Percentiles rank a stretch among this genome's conserved stretches.
Evolutionary conservation across 805 yeast species (phyloP).

Genomic region (Wickerhamomyces pijperi): DNA sequence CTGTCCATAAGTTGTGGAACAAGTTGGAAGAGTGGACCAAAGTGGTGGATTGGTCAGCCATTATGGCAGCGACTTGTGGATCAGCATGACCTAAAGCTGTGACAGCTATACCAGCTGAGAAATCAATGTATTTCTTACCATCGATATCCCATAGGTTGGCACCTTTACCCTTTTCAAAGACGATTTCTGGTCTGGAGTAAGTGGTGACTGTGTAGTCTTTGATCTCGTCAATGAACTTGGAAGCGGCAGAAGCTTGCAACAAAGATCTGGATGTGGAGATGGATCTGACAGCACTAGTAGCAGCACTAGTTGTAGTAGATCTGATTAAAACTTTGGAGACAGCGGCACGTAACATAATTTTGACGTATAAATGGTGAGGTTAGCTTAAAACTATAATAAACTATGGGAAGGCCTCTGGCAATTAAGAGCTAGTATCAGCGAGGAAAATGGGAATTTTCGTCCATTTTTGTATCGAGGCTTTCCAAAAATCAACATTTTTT

Average conservation of each 20-base stretch:
- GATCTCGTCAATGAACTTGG: conserved; percentile 24
- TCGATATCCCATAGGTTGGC: conserved; percentile 74
- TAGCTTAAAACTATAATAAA: neutral
- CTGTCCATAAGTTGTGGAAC: conserved; percentile 76
- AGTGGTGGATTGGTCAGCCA: conserved; percentile 59
- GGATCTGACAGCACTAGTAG: conserved; percentile 1
- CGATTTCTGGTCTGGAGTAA: conserved; percentile 67
- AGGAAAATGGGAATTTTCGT: neutral
- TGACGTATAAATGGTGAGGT: neutral
- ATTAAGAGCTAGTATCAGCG: neutral
- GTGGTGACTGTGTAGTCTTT: conserved; percentile 54
- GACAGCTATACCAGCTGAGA: conserved; percentile 94
- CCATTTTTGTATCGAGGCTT: neutral
- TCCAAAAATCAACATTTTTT: neutral
- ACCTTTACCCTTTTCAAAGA: conserved; percentile 73
- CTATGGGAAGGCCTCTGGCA: neutral
- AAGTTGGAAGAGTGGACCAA: conserved; percentile 80
- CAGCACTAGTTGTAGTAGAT: neutral
- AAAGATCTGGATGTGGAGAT: conserved; percentile 4
- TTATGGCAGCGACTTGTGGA: conserved; percentile 58
- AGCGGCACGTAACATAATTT: conserved; percentile 1
- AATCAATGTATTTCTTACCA: conserved; percentile 72
- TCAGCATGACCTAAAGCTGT: conserved; percentile 89
- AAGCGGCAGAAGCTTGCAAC: conserved; percentile 19
- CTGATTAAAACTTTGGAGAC: neutral